Base-by-base conservation (phyloP, 164 flowering plant genomes). In the Saururus chinensis region DNA sequence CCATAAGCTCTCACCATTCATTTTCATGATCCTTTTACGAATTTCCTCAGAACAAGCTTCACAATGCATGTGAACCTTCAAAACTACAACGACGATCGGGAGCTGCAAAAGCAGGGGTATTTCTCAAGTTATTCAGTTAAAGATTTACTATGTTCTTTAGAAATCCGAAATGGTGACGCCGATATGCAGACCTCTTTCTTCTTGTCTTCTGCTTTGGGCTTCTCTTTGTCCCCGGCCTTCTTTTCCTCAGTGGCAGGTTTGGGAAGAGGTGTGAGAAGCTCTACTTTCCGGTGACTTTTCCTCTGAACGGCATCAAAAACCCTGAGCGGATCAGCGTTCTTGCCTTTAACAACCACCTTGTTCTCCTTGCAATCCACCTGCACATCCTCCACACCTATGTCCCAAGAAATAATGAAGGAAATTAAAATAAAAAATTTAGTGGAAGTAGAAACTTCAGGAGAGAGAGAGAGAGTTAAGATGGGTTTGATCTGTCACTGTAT, bases 41-140 rank as follows among this genome's bases (percentile, higher is more conserved):
- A 88, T 81, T 73, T 80, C 89, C 49, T 79, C 76, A 9, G 95
- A 81, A 60, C 98, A 92, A 24, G 84, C 90, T 37, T 87, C 96
- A 58, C 98, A 92, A 69, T 92, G 98, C 96, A 92, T 88, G 81
- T 82, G 82, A 12, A 87, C 88, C 57, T 69, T 83, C 17, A 88
- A 75, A 20, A 85, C 87, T 60, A 79, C 92, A 2, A 77, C 77
- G 4, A 83, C 78, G 57, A 78, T 80, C 60, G 68, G 75, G 25
- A 81, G 80, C 81, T 75, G 84, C 68, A 59, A 7, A 30, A 49
- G 24, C 4, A 45, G 17, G 30, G 51, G 20, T 49, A 8, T 45
- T 12, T 45, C 8, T 45, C 2, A 45, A 45, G 13, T 45, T 45
- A 12, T 12, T 12, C 17, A 45, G 17, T 1, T 12, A 12, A 45